Conservation (phyloP, 163 green algal genomes). For the Scenedesmus sp. region DNA sequence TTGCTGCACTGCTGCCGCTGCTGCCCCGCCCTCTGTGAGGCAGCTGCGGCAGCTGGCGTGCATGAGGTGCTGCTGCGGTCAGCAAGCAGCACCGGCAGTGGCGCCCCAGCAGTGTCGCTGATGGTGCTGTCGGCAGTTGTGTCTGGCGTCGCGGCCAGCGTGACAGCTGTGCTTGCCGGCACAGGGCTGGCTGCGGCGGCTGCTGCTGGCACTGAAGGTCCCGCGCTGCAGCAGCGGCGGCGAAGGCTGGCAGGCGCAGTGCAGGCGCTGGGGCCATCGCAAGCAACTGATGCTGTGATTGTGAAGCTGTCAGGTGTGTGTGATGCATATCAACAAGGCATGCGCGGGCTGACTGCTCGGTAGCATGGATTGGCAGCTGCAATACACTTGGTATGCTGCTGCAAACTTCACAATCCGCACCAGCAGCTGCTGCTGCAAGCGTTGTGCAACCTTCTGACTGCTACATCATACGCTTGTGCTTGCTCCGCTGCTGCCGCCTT, state of each 20-base stretch:
- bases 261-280: slow-evolving; percentile 30
- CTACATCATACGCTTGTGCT: not conserved
- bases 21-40: slow-evolving; percentile 65
- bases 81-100: slow-evolving; percentile 39
- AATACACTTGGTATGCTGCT: not conserved
- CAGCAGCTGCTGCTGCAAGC: not conserved
- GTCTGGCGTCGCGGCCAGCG: slow-evolving; percentile 46
- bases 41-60: slow-evolving; percentile 55
- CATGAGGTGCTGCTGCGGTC: slow-evolving; percentile 59
- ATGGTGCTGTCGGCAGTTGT: slow-evolving; percentile 65
- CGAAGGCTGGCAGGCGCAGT: slow-evolving; percentile 11
- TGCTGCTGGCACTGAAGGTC: not conserved
- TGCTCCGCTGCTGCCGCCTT: not conserved
- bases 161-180: not conserved
- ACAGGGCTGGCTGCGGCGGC: not conserved
- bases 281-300: slow-evolving; percentile 43
- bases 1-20: slow-evolving; percentile 61
- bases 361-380: not conserved
- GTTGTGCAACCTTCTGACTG: not conserved
- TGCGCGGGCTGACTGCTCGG: not conserved
- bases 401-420: not conserved
- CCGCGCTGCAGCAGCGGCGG: slow-evolving; percentile 3
- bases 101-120: slow-evolving; percentile 56
- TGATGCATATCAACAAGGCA: not conserved
- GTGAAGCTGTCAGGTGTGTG: slow-evolving; percentile 45